A percentile compares a stretch with the other conserved stretches of the same genome.
phyloP scores from a whole-genome alignment of 2,329 filamentous ascomycete genomes.

The Paecilomyces niveus region DNA sequence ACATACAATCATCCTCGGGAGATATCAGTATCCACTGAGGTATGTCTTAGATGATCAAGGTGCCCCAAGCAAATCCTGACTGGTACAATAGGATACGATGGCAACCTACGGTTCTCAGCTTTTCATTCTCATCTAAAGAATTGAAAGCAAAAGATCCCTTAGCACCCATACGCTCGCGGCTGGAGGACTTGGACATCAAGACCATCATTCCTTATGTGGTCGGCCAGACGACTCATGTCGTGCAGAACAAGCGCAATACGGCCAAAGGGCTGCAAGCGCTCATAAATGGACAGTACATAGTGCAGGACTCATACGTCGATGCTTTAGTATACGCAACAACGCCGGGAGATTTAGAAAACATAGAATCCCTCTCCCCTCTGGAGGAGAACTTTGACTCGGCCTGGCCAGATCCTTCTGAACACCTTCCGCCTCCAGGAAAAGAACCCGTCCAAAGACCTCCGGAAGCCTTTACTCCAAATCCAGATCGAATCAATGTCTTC shows the following conservation, averaged over 20 bases:
- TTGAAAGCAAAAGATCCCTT: constrained; percentile 59
- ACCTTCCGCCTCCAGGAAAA: constrained; percentile 66
- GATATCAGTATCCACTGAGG: constrained; percentile 51
- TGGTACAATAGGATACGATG: constrained; percentile 58
- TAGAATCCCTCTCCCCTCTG: constrained; percentile 50
- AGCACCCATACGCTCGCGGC: constrained; percentile 51
- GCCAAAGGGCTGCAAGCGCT: constrained; percentile 80
- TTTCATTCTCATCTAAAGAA: constrained; percentile 67
- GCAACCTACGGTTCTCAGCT: constrained; percentile 73
- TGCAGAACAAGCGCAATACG: constrained; percentile 84
- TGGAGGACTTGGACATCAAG: constrained; percentile 88
- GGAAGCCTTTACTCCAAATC: constrained; percentile 65
- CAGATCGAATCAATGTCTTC: constrained; percentile 63
- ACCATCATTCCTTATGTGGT: constrained; percentile 65
- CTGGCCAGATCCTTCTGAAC: constrained; percentile 69
- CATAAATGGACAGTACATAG: constrained; percentile 71
- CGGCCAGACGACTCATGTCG: constrained; percentile 72
- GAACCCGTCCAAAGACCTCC: constrained; percentile 65
- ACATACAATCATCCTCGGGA: constrained; percentile 65
- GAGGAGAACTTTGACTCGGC: constrained; percentile 71
- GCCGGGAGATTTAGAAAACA: constrained; percentile 42
- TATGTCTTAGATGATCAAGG: constrained; percentile 9
- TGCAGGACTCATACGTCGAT: constrained; percentile 65
- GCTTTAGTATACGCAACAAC: constrained; percentile 59
- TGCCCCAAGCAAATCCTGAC: neutral